Percentiles rank a stretch among this genome's conserved stretches.
Evolutionary conservation across 768 basidiomycete genomes (phyloP).

Genomic region (Vishniacozyma victoriae): DNA sequence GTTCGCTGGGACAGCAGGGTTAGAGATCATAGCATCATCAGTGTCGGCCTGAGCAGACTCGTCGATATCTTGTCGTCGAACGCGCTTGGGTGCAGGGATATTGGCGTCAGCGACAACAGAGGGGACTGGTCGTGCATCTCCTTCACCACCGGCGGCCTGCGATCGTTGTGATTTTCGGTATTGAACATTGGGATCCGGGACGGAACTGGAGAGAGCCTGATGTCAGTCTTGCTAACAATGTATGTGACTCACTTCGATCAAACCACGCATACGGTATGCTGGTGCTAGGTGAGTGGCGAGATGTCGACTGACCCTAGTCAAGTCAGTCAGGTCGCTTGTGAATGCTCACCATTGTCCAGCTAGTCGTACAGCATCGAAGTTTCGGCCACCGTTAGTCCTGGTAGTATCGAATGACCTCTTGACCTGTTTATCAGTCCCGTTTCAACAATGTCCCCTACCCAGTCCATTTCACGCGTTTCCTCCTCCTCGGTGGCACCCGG

Average conservation of each 20-base stretch:
- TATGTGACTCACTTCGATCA: slow-evolving; percentile 38
- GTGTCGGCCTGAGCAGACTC: slow-evolving; percentile 17
- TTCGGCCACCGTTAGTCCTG: slow-evolving; percentile 66
- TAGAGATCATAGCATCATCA: slow-evolving; percentile 47
- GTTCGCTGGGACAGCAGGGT: slow-evolving; percentile 26
- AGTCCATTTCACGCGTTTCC: slow-evolving; percentile 72
- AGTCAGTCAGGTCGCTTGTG: slow-evolving; percentile 1
- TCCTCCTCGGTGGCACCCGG: slow-evolving; percentile 69
- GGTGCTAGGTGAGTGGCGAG: slow-evolving; percentile 65
- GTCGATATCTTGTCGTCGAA: slow-evolving; percentile 49
- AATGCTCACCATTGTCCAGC: slow-evolving; percentile 70
- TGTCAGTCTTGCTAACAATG: not conserved
- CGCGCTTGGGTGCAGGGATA: slow-evolving; percentile 46
- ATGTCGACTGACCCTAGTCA: slow-evolving; percentile 43
- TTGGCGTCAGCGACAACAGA: slow-evolving; percentile 37
- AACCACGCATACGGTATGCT: slow-evolving; percentile 57
- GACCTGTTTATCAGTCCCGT: slow-evolving; percentile 42
- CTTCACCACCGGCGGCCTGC: slow-evolving; percentile 40
- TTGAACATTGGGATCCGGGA: slow-evolving; percentile 67
- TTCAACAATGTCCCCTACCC: slow-evolving; percentile 50
- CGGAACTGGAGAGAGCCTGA: slow-evolving; percentile 60
- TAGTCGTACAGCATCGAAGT: slow-evolving; percentile 65
- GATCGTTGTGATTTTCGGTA: slow-evolving; percentile 65
- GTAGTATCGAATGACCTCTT: slow-evolving; percentile 68
- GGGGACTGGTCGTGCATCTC: slow-evolving; percentile 38